Evolutionary conservation across 306 rosid genomes (phyloP).

Genomic region (Boehmeria nivea): DNA sequence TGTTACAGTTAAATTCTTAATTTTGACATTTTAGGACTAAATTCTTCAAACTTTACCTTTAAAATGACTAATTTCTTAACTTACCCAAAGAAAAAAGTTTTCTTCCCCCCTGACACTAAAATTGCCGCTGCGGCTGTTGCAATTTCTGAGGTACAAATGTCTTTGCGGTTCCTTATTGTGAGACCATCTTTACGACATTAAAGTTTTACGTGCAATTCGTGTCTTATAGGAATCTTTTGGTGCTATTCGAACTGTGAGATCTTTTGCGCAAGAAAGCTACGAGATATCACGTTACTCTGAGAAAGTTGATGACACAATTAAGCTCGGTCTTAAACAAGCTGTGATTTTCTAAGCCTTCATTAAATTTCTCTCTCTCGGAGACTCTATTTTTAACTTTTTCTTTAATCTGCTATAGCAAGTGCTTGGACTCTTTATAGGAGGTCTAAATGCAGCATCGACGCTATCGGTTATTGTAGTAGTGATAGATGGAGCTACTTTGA

Average conservation of each 20-base stretch:
- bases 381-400: neutral
- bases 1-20: no score
- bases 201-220: neutral
- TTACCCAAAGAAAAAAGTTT: no score
- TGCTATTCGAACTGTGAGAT: conserved; percentile 69
- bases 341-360: conserved; percentile 37
- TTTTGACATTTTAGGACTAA: no score
- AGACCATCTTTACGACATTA: no score
- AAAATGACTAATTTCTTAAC: no score
- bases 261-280: conserved; percentile 67
- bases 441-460: conserved; percentile 72
- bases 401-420: conserved; percentile 45
- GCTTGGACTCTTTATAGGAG: conserved; percentile 67
- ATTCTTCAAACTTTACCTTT: no score
- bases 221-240: conserved; percentile 75
- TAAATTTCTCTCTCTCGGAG: neutral
- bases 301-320: conserved; percentile 64
- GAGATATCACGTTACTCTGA: conserved; percentile 61
- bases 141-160: conserved; percentile 55
- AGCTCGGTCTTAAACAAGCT: conserved; percentile 71
- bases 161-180: no score
- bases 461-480: conserved; percentile 63
- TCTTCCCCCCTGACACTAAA: no score
- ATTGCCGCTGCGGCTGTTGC: conserved; percentile 72
- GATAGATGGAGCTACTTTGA: conserved; percentile 71